Base-by-base conservation (phyloP, 176 grass and related monocot genomes). In the Musa acuminata region DNA sequence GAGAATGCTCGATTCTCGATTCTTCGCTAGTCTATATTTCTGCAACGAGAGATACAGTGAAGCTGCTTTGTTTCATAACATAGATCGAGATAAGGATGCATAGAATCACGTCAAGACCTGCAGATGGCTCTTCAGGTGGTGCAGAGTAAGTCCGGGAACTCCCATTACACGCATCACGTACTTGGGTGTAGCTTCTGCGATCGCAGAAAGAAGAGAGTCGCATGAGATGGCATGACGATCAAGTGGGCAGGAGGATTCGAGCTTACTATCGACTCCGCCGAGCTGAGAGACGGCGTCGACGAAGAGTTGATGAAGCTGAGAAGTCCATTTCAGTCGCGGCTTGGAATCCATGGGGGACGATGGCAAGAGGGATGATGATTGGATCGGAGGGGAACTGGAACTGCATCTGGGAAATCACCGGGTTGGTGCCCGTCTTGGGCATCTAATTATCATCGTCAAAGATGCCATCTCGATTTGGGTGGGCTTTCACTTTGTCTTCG, bases 71-170 rank as follows among this genome's bases (percentile, higher is more conserved):
- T 0, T 8, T 48, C 22, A 50, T 74, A 13, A 7, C 12, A 70
- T 10, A 55, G 48, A 50, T 43, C 0, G 9, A 51, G 13, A 12
- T 20, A 21, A 17, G 57, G 49, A 64, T 25, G 9, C 13, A 63
- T 19, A 11, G 48, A 25, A 11, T 20, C 12, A 19, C 35, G 20
- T 43, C 4, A n/a, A 77, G 5, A 88, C 93, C 90, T 97, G 93
- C 64, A 97, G 93, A 82, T 92, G 90, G 71, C 93, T 97, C 86
- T 97, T 97, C 62, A 97, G 77, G 70, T 97, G 90, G 87, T 85
- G 83, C 66, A 97, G 72, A 77, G 93, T 90, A 64, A 97, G 93
- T 55, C 83, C 90, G 52, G 79, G 87, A 67, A 90, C 74, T 78
- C 71, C 87, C 93, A 93, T 97, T 5, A 64, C 77, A 24, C 75